Percentiles rank a stretch among this genome's conserved stretches.
phyloP scores from a whole-genome alignment of 2,329 filamentous ascomycete species.

The Aspergillus sp. region DNA sequence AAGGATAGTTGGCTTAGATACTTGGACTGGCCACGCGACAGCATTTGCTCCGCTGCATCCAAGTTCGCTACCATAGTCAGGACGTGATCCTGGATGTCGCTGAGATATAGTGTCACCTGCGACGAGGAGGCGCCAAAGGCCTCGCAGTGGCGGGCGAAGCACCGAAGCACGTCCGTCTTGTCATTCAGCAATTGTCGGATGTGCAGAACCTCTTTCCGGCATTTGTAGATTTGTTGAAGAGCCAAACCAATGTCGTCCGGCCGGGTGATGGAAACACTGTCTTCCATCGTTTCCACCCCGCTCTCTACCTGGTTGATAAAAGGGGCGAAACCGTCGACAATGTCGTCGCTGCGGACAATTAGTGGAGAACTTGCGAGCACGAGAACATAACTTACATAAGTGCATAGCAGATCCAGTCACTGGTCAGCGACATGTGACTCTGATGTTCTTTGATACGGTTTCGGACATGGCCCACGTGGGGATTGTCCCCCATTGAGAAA shows the following conservation, averaged over 20 bases:
- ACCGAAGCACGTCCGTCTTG: constrained; percentile 91
- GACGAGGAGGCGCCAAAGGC: constrained; percentile 85
- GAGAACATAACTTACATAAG: constrained; percentile 67
- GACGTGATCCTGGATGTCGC: constrained; percentile 96
- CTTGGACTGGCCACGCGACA: constrained; percentile 86
- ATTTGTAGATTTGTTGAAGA: constrained; percentile 78
- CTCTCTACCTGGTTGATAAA: constrained; percentile 78
- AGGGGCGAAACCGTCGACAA: constrained; percentile 89
- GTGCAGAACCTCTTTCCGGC: constrained; percentile 86
- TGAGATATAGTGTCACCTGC: constrained; percentile 89
- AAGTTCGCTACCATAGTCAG: constrained; percentile 96
- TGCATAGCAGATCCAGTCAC: constrained; percentile 97
- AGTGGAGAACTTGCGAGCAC: neutral
- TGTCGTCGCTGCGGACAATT: constrained; percentile 68
- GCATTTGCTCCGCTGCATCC: constrained; percentile 91
- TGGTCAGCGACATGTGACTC: constrained; percentile 86
- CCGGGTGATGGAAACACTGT: constrained; percentile 84
- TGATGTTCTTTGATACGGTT: constrained; percentile 84
- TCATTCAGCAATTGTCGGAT: constrained; percentile 86
- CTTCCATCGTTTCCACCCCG: constrained; percentile 86
- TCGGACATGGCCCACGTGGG: constrained; percentile 81
- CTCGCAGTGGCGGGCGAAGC: constrained; percentile 95
- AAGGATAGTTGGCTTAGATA: constrained; percentile 89
- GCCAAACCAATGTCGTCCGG: constrained; percentile 83
- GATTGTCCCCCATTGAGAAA: constrained; percentile 82